Percentiles rank a stretch among this genome's conserved stretches.
Evolutionary conservation across 495 filamentous ascomycete species (phyloP).

Genomic region (Paragyromitra xinjiangensis): DNA sequence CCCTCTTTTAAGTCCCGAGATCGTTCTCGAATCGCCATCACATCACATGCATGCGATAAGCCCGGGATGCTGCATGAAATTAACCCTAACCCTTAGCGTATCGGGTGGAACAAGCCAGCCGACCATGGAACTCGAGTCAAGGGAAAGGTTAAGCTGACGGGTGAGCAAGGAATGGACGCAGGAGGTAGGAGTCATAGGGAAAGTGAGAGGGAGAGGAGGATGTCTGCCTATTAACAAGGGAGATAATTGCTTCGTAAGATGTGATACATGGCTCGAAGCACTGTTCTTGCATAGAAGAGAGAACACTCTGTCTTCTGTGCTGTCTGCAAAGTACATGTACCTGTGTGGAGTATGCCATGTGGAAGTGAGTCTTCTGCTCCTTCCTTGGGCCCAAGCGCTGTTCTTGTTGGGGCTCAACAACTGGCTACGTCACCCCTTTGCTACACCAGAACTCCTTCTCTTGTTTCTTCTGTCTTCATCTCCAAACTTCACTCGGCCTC

Average conservation of each 20-base stretch:
- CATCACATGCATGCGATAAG: conserved; percentile 35
- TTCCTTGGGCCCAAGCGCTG: not conserved
- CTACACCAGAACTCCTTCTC: not conserved
- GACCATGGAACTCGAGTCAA: conserved; percentile 23
- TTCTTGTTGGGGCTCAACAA: conserved; percentile 51
- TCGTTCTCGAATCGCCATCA: conserved; percentile 23
- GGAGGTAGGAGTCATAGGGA: conserved; percentile 11
- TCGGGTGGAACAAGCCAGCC: not conserved
- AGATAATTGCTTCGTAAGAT: conserved; percentile 5
- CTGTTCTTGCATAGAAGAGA: not conserved
- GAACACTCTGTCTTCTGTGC: conserved; percentile 9
- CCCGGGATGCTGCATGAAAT: conserved; percentile 12
- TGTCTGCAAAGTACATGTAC: not conserved
- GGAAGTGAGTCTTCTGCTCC: not conserved
- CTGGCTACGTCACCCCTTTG: conserved; percentile 45
- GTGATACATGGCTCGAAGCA: conserved; percentile 11
- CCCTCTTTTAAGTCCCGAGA: conserved; percentile 32
- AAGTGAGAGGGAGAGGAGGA: no score
- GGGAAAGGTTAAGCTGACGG: conserved; percentile 5
- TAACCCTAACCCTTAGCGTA: conserved; percentile 34
- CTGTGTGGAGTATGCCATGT: not conserved
- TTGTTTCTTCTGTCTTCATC: not conserved
- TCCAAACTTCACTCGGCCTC: no score
- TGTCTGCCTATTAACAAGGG: not conserved
- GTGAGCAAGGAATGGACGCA: not conserved